Conservation (phyloP, 257 asterid species). For the Fraxinus anomala region DNA sequence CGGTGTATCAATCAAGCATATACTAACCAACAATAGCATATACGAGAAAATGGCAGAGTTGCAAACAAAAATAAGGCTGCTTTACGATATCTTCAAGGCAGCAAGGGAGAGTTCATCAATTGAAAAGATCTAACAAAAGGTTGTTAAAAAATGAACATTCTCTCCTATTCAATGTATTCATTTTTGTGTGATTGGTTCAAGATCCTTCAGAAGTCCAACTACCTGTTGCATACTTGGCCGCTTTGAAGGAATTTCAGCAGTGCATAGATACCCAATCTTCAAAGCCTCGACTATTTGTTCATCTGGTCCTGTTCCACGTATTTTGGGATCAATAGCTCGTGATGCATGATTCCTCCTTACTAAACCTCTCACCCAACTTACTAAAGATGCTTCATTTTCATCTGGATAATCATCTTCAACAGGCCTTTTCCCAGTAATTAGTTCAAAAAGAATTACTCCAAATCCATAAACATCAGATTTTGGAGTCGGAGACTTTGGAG, state of each 20-base stretch:
- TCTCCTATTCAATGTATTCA: slow-evolving; percentile 22
- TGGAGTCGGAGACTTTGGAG: slow-evolving; percentile 58
- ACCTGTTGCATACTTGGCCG: slow-evolving; percentile 91
- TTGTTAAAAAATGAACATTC: neutral
- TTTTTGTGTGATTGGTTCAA: slow-evolving; percentile 52
- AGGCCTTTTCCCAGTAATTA: slow-evolving; percentile 73
- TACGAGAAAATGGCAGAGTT: slow-evolving; percentile 13
- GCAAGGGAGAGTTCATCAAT: slow-evolving; percentile 19
- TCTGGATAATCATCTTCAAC: slow-evolving; percentile 56
- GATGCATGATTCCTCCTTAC: slow-evolving; percentile 51
- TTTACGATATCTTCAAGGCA: slow-evolving; percentile 42
- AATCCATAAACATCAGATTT: slow-evolving; percentile 80
- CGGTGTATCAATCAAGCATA: slow-evolving; percentile 29
- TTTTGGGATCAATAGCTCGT: slow-evolving; percentile 70
- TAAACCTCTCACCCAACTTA: slow-evolving; percentile 73
- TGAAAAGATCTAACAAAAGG: slow-evolving; percentile 12
- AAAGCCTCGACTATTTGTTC: slow-evolving; percentile 65
- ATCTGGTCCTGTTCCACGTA: slow-evolving; percentile 64
- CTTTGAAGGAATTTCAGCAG: slow-evolving; percentile 74
- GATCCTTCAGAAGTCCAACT: slow-evolving; percentile 86
- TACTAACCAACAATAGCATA: slow-evolving; percentile 25
- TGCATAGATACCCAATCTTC: slow-evolving; percentile 85
- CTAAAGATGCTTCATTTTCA: slow-evolving; percentile 53
- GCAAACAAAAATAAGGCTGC: slow-evolving; percentile 37
- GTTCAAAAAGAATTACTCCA: slow-evolving; percentile 77